Evolutionary conservation across 164 flowering plant species (phyloP), one percentile per base, ranked within the genome.

Genomic region (Chimonanthus salicifolius): DNA sequence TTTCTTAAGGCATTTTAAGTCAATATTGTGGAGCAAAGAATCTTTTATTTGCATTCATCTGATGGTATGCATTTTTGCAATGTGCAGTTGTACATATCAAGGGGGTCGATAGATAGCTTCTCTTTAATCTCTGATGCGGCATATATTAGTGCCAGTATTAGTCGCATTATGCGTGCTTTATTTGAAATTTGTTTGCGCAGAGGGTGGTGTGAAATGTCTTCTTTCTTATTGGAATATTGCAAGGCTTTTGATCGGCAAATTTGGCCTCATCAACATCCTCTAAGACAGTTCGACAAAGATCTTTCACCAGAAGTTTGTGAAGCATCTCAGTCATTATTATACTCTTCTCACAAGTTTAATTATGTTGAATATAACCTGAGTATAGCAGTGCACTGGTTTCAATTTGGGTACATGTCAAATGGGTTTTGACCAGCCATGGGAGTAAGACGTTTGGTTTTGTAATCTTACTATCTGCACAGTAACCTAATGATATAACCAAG

Each of bases 231-330:
- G 83, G 93, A 91, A 78, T 96, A 90, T 70, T 94, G 99, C 87
- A 94, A 92, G 82, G 97, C 99, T 50, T 97, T 96, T 77, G 99
- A 96, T 84, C 95, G 89, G 71, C 94, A 90, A 84, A 82, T 96
- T 70, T 96, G 99, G 99, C 99, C 99, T 50, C 88, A 90, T 84
- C 95, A 88, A 64, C 98, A 96, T 85, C 98, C 99, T 48, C 97
- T 96, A 16, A 81, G 99, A 84, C 99, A 96, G 77, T 96, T 96
- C 80, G 95, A 86, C 80, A 90, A 75, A 82, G 99, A 96, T 74
- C 73, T 96, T 54, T 87, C 98, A 2, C 13, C 84, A 54, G 99
- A 94, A 7, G 99, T 96, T 58, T 66, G 92, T 84, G 71, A 69
- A 58, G 9, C 68, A 62, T 70, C 51, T 54, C 51, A 49, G 45